phyloP scores from a whole-genome alignment of 225 moss, liverwort and hornwort species.

The Pseudoscleropodium purum region DNA sequence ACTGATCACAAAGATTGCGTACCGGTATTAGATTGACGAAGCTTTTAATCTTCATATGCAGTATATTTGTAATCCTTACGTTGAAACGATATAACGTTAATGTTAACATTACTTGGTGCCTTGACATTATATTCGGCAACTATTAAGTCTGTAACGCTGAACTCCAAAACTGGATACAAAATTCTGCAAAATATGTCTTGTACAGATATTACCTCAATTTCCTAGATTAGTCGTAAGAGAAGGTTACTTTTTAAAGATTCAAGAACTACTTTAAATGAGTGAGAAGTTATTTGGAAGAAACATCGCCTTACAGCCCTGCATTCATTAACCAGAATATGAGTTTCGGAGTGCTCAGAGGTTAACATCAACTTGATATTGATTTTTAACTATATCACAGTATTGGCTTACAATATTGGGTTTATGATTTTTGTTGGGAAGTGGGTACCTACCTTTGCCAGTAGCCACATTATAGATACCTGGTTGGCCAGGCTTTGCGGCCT shows the following conservation, averaged over 20 bases:
- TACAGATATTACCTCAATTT: background rate
- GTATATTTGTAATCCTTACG: background rate
- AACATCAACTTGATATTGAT: background rate
- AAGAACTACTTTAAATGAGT: background rate
- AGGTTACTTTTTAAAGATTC: background rate
- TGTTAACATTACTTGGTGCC: no score
- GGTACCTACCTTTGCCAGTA: slow-evolving; percentile 52
- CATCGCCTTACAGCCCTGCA: background rate
- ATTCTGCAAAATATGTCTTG: background rate
- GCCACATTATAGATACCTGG: slow-evolving; percentile 85
- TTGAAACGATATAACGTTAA: background rate
- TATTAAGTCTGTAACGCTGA: background rate
- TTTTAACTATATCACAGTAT: background rate
- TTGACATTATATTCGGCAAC: background rate
- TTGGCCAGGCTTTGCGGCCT: slow-evolving; percentile 39
- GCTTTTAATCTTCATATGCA: background rate
- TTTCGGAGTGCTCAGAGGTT: background rate
- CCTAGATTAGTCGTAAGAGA: no score
- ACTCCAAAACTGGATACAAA: background rate
- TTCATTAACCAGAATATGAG: background rate
- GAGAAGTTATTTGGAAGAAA: background rate
- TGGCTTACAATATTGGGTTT: no score
- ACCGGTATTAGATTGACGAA: background rate
- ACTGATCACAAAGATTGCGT: background rate
- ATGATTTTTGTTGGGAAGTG: background rate